Base-by-base conservation (phyloP, 192 early-diverging fungal genomes). In the Radiomyces spectabilis region DNA sequence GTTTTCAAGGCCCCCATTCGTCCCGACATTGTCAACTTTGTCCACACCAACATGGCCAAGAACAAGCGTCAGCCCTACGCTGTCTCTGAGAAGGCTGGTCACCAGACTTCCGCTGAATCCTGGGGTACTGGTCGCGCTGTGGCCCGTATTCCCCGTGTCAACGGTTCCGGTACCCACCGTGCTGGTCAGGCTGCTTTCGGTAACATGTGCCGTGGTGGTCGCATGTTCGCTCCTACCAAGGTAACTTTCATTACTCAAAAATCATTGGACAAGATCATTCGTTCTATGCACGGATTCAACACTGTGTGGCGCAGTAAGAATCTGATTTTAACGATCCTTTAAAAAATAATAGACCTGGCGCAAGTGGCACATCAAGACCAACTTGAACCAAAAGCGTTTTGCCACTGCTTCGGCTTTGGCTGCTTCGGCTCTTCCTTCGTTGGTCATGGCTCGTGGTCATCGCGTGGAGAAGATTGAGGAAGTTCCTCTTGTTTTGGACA, bases 191-290 rank as follows among this genome's bases (percentile, higher is more conserved):
- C 93, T 63, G 96, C 96, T 72, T 99, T 97, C 81, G 95, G 96
- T 68, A 99, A 99, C 86, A 97, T 97, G 96, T 96, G 94, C 80
- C 91, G 95, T 76, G 92, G 93, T 66, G 96, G 96, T 77, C 89
- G 96, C 65, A 99, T 99, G 96, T 99, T 99, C 69, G 95, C 96
- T 57, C 96, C 96, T 47, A 99, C 91, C 83, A 99, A 99, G 51
- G 37, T 18, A 52, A 25, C 15, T 29, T 47, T 13, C 13, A 26
- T 35, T 35, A n/a, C n/a, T n/a, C n/a, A n/a, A n/a, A n/a, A n/a
- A n/a, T n/a, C n/a, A n/a, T n/a, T n/a, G n/a, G n/a, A n/a, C n/a
- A n/a, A n/a, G n/a, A n/a, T n/a, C n/a, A n/a, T n/a, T n/a, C n/a
- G n/a, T n/a, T n/a, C n/a, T n/a, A n/a, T n/a, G n/a, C n/a, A n/a